Conservation (phyloP, 2,329 filamentous ascomycete genomes). For the Cladophialophora yegresii region DNA sequence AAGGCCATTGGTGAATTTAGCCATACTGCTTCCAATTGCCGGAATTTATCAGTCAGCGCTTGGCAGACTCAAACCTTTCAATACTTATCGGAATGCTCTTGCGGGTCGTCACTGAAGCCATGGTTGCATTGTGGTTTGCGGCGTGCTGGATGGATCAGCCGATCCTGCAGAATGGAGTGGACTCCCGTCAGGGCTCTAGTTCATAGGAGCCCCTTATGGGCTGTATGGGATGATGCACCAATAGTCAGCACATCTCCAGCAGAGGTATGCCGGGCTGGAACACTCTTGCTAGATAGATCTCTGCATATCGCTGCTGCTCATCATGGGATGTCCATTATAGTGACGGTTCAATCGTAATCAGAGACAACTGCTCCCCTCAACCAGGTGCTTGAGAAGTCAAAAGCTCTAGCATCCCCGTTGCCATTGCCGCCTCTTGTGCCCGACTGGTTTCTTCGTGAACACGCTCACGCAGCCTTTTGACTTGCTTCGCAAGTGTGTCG, state of each 20-base stretch:
- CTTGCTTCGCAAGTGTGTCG: conserved; percentile 68
- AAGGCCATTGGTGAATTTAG: neutral
- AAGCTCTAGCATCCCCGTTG: conserved; percentile 84
- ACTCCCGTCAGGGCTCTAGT: neutral
- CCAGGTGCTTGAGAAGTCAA: conserved; percentile 19
- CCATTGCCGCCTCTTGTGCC: conserved; percentile 78
- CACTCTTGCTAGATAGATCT: neutral
- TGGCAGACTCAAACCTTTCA: neutral
- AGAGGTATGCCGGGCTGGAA: neutral
- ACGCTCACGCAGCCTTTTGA: conserved; percentile 67
- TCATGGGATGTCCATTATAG: neutral
- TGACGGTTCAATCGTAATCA: neutral
- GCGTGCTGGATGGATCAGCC: neutral
- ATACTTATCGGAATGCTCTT: neutral
- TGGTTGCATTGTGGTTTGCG: neutral
- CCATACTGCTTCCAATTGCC: neutral
- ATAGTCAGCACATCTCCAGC: neutral
- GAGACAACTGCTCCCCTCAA: conserved; percentile 1
- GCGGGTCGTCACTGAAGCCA: neutral
- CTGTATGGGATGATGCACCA: neutral
- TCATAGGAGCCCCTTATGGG: neutral
- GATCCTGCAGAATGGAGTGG: neutral
- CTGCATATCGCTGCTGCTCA: neutral
- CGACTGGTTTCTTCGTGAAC: conserved; percentile 79
- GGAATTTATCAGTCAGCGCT: neutral